Percentiles rank a stretch among this genome's conserved stretches.
phyloP scores from a whole-genome alignment of 345 rosid genomes.

The Carallia pectinifolia region DNA sequence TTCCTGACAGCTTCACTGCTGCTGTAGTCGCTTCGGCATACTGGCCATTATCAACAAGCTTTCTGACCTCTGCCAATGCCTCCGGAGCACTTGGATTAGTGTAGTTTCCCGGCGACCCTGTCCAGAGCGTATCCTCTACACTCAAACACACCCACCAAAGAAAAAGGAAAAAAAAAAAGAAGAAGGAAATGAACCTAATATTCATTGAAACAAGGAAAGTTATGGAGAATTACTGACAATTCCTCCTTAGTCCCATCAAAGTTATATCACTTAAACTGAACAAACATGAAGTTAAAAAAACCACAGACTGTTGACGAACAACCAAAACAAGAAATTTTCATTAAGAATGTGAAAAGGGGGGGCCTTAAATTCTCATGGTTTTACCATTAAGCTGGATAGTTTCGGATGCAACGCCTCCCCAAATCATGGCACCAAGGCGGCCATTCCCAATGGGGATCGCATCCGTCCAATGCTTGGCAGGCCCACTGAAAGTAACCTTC shows the following conservation, averaged over 20 bases:
- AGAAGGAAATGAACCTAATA: not conserved
- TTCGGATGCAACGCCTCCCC: conserved; percentile 82
- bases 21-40: conserved; percentile 74
- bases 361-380: not conserved
- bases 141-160: not conserved
- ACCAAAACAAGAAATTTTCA: not conserved
- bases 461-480: conserved; percentile 77
- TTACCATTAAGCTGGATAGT: conserved; percentile 79
- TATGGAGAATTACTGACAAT: no score
- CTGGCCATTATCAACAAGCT: conserved; percentile 56
- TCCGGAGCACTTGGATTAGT: conserved; percentile 55
- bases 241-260: no score
- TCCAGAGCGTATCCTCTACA: conserved; percentile 91
- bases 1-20: conserved; percentile 56
- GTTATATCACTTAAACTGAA: no score
- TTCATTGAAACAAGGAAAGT: not conserved
- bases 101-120: conserved; percentile 67
- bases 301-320: not conserved
- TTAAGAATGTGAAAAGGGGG: no score
- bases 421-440: conserved; percentile 85
- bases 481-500: conserved; percentile 60
- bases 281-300: not conserved
- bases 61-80: conserved; percentile 64
- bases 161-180: not conserved
- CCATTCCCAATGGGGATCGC: conserved; percentile 87